Evolutionary conservation across 345 rosid species (phyloP), one percentile per base, ranked within the genome.

Genomic region (Stellera chamaejasme): DNA sequence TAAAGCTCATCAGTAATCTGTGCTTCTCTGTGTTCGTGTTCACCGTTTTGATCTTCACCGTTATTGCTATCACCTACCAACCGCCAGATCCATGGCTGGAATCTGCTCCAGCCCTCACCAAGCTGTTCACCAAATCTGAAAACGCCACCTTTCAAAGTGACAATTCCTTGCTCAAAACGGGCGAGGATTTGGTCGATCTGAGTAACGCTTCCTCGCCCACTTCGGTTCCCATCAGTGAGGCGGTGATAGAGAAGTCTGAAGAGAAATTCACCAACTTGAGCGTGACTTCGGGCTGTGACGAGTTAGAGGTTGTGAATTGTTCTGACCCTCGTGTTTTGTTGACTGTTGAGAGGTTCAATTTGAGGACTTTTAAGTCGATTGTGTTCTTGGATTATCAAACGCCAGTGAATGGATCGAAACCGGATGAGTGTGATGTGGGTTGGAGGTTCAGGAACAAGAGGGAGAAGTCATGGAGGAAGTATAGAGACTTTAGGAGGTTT

Each of bases 61-160:
- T 80, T 47, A 77, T 89, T 61, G 97, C 97, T 61, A 76, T 87
- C 70, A 89, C 97, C 15, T 89, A 89, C 70, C 94, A 89, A 64
- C 99, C 99, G 4, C 96, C 91, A 60, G 96, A 89, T 80, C 96
- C 97, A 69, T 89, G 96, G 94, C 88, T 93, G 32, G 85, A 93
- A 58, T 84, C 97, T 6, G 94, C 97, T 61, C 96, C 96, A 0
- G 88, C 87, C 11, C 65, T 93, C 10, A 80, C 94, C 14, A 82
- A 76, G 50, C 82, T 93, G 69, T 78, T 89, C 61, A 81, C 99
- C 10, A 66, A 62, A 55, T 74, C 65, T 45, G 83, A 84, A 58
- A 87, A 89, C 58, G 94, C 94, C 55, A 87, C 97, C 63, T 89
- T 93, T 66, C 78, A 80, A 64, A 77, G 59, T 58, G 99, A 93